phyloP scores from a whole-genome alignment of 768 basidiomycete species.

The Lentinula aciculospora region DNA sequence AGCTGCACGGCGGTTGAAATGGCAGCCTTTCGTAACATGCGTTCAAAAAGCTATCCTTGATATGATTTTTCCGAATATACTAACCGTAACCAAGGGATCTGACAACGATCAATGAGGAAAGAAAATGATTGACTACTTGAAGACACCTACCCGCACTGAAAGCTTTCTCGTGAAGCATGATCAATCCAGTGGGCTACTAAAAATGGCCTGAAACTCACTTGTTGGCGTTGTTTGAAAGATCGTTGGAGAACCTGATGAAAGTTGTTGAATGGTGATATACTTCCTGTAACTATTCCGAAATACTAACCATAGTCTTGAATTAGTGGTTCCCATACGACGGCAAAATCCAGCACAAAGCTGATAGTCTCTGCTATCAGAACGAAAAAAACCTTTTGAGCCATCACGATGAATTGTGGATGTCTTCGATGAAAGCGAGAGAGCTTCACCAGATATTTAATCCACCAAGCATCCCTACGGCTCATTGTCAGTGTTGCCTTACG shows the following conservation, averaged over 20 bases:
- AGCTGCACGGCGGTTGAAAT: slow-evolving; percentile 35
- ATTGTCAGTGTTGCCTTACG: background rate
- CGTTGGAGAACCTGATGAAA: background rate
- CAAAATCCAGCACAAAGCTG: slow-evolving; percentile 13
- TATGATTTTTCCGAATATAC: slow-evolving; percentile 2
- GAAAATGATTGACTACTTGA: background rate
- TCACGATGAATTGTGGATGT: background rate
- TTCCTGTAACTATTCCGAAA: slow-evolving; percentile 15
- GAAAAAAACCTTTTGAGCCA: slow-evolving; percentile 10
- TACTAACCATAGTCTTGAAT: slow-evolving; percentile 10
- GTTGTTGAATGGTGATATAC: slow-evolving; percentile 9
- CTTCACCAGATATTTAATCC: background rate
- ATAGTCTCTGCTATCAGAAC: slow-evolving; percentile 14
- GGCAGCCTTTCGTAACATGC: slow-evolving; percentile 20
- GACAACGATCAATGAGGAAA: background rate
- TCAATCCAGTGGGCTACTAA: background rate
- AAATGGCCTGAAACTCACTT: background rate
- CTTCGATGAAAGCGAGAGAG: background rate
- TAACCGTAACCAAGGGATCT: slow-evolving; percentile 30
- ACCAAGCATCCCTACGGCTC: background rate
- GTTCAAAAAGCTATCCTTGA: background rate
- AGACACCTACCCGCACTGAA: background rate
- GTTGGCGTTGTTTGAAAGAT: background rate
- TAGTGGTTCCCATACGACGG: slow-evolving; percentile 16
- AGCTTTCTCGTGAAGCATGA: background rate